Base-by-base conservation (phyloP, 1,284 basidiomycete species). In the Malassezia yamatoensis region DNA sequence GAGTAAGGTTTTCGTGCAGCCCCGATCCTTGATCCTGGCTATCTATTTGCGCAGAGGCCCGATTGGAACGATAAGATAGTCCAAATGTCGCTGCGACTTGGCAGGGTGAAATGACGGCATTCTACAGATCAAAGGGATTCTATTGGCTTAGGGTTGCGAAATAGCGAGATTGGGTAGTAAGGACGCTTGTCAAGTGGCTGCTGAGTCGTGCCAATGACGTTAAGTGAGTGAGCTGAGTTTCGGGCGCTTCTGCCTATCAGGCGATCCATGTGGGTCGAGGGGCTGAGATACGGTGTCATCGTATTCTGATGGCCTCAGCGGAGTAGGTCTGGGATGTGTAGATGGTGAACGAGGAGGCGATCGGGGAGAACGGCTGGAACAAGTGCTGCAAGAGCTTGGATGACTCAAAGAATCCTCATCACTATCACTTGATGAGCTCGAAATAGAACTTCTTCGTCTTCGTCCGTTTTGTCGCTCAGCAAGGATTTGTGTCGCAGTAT, bases 371-470 rank as follows among this genome's bases (percentile, higher is more conserved):
- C 24, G 24, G 24, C 24, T 29, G 5, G 37, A 32, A 15, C 52
- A 53, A 7, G 45, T 48, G n/a, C 52, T 53, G 36, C 52, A 41
- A 6, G 52, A 53, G 16, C 20, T 5, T 5, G 45, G 24, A 16
- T 45, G 32, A 18, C 49, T 48, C 6, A 13, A 4, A 32, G 47
- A 49, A n/a, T 51, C 20, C 15, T n/a, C 10, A 12, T n/a, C 36
- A 32, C 15, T 32, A 15, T 6, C 39, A 35, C 29, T 13, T 10
- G 38, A 42, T 1, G 20, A 21, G 32, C 39, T 10, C 7, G 24
- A 29, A 29, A 29, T 29, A 29, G 24, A 29, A 29, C 24, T 29
- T 29, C 24, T 29, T 29, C 11, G 33, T 10, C 21, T 6, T n/a
- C 15, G 37, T 18, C 13, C 41, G 32, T 41, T 12, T 24, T 24